Evolutionary conservation across 164 flowering plant genomes (phyloP), one percentile per base, ranked within the genome.

Genomic region (Santalum album): DNA sequence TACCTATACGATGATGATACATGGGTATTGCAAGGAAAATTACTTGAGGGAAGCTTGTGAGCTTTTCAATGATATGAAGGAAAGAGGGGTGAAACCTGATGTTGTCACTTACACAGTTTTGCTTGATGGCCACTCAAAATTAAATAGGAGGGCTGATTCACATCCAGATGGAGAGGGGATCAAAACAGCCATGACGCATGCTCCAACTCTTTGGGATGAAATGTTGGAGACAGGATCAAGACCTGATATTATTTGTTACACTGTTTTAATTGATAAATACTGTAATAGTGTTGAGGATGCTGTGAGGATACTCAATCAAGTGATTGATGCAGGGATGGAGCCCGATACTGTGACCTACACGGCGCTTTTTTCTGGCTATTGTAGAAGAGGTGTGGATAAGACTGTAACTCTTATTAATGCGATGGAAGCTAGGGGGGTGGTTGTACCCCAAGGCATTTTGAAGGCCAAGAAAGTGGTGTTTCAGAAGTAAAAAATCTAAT

Each of bases 301-400:
- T 27, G 40, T 67, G 62, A 17, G 6, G 25, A 71, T 87, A 29
- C 80, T 75, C 53, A 19, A 71, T 56, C 76, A 79, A 58, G 78
- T 90, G 88, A 66, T 73, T 57, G 72, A 70, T 2, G 57, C 54
- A 39, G 94, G 96, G 34, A 35, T 85, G 42, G 25, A 61, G 64
- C 96, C 97, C 21, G 90, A 90, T 69, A 64, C 39, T 20, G 69
- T 76, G 46, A 66, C 90, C 5, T 90, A 80, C 69, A 77, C 79
- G 7, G 78, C 81, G 60, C 79, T 87, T 20, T 32, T 84, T 17
- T 72, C 78, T 46, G 76, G 75, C 39, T 79, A 62, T 55, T 76
- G 71, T 66, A 65, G 57, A 39, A 62, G 23, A 44, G 66, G 72
- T 67, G 54, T 78, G 40, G 70, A 72, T 24, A 74, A 54, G 70